phyloP scores from a whole-genome alignment of 106 monocot species.

The Apostasia ramifera region DNA sequence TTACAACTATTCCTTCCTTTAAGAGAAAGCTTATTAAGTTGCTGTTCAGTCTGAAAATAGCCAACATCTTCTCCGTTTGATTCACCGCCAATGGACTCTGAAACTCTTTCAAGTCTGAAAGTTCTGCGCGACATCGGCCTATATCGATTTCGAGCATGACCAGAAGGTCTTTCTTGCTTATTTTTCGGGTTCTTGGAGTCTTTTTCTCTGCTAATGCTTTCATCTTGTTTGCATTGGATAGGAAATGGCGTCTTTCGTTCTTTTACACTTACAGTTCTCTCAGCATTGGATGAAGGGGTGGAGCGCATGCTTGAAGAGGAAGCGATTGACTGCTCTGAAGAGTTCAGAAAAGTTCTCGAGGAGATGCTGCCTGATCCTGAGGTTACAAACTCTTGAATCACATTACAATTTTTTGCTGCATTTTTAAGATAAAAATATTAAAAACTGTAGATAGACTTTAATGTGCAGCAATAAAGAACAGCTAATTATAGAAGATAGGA shows the following conservation, averaged over 20 bases:
- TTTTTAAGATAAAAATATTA: not conserved
- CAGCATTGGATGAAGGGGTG: not conserved
- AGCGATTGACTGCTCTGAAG: not conserved
- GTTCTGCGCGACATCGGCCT: constrained; percentile 25
- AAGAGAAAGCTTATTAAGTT: not conserved
- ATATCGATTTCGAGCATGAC: not conserved
- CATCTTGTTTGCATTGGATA: not conserved
- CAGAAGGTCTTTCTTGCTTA: too few species aligned
- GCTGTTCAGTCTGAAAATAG: not conserved
- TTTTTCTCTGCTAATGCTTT: not conserved
- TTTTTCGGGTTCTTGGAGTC: not conserved
- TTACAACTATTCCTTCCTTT: not conserved
- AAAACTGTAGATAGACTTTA: too few species aligned
- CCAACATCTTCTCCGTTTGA: constrained; percentile 9
- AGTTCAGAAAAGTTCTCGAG: not conserved
- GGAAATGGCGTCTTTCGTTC: not conserved
- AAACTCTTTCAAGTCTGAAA: constrained; percentile 6
- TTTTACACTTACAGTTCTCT: not conserved
- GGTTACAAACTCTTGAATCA: not conserved
- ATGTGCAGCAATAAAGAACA: too few species aligned
- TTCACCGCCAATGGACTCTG: not conserved
- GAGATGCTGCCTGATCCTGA: not conserved
- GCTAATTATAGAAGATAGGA: too few species aligned
- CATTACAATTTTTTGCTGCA: not conserved
- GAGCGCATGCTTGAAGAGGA: not conserved